Conservation (phyloP, 1,139 yeast species). For the Suhomyces coccinellae region DNA sequence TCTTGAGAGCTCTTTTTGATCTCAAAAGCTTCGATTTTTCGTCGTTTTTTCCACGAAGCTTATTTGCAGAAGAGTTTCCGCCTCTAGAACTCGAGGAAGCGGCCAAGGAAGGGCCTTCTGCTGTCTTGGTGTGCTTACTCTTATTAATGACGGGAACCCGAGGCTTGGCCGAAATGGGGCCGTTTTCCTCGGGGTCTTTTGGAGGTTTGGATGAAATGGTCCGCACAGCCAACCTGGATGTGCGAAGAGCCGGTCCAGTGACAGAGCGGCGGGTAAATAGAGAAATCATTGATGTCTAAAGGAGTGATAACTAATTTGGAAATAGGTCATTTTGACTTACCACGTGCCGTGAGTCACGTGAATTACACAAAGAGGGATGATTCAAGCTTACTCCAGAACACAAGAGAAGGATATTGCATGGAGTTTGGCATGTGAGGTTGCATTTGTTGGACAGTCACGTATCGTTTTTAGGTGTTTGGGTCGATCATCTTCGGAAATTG, state of each 20-base stretch:
- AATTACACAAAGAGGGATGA: not conserved
- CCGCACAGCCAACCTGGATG: constrained; percentile 4
- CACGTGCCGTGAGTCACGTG: not conserved
- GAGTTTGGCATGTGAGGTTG: too few relatives aligned
- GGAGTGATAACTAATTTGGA: not conserved
- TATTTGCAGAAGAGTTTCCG: not conserved
- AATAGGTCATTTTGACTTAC: not conserved
- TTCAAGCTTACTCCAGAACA: too few relatives aligned
- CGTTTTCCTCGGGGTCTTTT: constrained; percentile 12
- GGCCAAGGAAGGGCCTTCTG: not conserved
- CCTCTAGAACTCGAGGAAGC: not conserved
- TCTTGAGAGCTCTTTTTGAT: constrained; percentile 2
- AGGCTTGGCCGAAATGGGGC: constrained; percentile 6
- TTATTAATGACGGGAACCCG: constrained; percentile 10
- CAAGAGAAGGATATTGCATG: too few relatives aligned
- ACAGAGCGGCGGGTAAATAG: not conserved
- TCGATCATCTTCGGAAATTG: too few relatives aligned
- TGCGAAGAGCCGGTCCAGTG: not conserved
- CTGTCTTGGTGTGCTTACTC: constrained; percentile 3
- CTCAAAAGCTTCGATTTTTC: constrained; percentile 5
- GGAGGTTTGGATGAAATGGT: constrained; percentile 15
- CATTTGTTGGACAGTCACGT: too few relatives aligned
- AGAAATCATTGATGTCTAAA: constrained; percentile 1
- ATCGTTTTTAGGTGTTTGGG: too few relatives aligned
- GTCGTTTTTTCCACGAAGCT: constrained; percentile 3